phyloP scores from a whole-genome alignment of 177 flowering plant genomes.

The Tripterygium wilfordii region DNA sequence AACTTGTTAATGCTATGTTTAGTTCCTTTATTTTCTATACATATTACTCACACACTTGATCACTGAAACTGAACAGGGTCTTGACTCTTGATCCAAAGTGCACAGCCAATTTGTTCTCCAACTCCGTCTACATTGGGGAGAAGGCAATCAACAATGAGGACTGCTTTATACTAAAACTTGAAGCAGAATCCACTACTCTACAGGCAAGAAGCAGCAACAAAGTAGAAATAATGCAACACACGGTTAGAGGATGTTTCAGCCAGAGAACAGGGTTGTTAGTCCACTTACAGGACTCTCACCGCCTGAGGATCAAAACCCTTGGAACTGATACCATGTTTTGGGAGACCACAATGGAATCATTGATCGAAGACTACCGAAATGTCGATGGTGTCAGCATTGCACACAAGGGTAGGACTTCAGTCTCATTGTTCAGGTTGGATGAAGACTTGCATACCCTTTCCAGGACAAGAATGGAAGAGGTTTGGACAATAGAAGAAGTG shows the following conservation, averaged over 20 bases:
- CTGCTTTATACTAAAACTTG: constrained; percentile 76
- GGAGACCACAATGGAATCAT: constrained; percentile 87
- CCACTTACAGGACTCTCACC: constrained; percentile 72
- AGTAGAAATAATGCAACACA: constrained; percentile 76
- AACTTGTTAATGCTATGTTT: too few species aligned
- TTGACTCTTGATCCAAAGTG: constrained; percentile 84
- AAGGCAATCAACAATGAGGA: constrained; percentile 66
- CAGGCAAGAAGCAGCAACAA: constrained; percentile 68
- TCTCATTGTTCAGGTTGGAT: constrained; percentile 70
- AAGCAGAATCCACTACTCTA: constrained; percentile 47
- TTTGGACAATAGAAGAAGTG: constrained; percentile 78
- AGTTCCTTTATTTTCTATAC: too few species aligned
- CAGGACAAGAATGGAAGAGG: constrained; percentile 77
- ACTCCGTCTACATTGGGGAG: constrained; percentile 69
- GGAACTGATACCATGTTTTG: constrained; percentile 49
- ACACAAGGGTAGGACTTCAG: constrained; percentile 59
- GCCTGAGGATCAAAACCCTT: constrained; percentile 52
- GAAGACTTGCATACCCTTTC: constrained; percentile 54
- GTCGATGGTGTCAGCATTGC: constrained; percentile 79
- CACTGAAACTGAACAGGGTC: constrained; percentile 68
- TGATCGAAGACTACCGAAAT: constrained; percentile 56
- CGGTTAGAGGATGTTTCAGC: constrained; percentile 87
- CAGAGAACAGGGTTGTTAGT: constrained; percentile 75
- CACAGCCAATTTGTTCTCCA: constrained; percentile 73
- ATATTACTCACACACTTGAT: too few species aligned